Conservation (phyloP, 768 basidiomycete genomes). For the Xerocomellus amylosporus region DNA sequence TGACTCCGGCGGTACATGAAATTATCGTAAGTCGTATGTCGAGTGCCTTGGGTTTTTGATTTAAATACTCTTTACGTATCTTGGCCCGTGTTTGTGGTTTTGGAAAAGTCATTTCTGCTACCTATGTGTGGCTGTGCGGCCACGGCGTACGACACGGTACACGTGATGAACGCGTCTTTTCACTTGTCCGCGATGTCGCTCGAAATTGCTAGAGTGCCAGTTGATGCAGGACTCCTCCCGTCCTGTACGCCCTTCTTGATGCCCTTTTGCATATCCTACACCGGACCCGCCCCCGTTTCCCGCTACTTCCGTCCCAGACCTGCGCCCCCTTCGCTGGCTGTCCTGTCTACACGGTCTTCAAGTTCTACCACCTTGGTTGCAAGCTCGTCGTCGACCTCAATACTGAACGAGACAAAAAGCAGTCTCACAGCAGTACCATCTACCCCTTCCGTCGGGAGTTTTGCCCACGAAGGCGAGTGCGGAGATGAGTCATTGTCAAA, state of each 20-base stretch:
- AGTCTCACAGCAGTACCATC: conserved; percentile 7
- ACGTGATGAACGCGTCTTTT: conserved; percentile 6
- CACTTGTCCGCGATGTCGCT: conserved; percentile 6
- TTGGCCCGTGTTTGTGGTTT: neutral
- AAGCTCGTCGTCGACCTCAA: conserved; percentile 7
- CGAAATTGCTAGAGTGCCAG: conserved; percentile 22
- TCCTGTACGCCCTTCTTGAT: conserved; percentile 67
- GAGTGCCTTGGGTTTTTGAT: neutral
- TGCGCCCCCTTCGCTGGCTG: conserved; percentile 19
- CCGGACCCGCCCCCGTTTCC: conserved; percentile 69
- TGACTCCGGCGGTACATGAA: conserved; percentile 33
- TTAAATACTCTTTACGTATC: neutral
- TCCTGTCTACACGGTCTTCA: conserved; percentile 7
- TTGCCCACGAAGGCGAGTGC: neutral
- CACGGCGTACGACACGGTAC: neutral
- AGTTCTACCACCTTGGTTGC: conserved; percentile 14
- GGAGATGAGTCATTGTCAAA: neutral
- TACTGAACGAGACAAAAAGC: neutral
- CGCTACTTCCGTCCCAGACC: conserved; percentile 65
- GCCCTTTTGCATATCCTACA: conserved; percentile 77
- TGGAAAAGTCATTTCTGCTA: neutral
- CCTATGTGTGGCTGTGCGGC: conserved; percentile 9
- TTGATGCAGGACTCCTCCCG: conserved; percentile 18
- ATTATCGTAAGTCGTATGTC: conserved; percentile 26
- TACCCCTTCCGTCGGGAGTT: conserved; percentile 1